phyloP scores from a whole-genome alignment of 768 basidiomycete genomes.

The Termitomyces sp. region DNA sequence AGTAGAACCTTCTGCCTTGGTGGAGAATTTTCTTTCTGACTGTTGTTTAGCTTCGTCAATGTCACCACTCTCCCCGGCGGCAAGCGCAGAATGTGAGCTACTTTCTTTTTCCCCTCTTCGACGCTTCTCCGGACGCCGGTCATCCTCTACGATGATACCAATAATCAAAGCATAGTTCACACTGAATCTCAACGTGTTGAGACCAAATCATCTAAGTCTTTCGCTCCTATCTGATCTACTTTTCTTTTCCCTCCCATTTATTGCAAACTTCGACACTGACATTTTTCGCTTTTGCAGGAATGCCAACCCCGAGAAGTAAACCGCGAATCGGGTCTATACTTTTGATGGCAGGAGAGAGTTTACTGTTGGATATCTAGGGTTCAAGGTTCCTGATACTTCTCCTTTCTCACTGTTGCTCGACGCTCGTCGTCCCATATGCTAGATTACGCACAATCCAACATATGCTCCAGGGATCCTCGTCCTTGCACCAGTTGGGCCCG shows the following conservation, averaged over 20 bases:
- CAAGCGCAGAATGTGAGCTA: slow-evolving; percentile 93
- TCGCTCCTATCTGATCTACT: slow-evolving; percentile 96
- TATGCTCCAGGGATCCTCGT: slow-evolving; percentile 12
- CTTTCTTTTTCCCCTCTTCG: background rate
- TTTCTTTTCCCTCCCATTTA: slow-evolving; percentile 6
- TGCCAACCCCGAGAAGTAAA: slow-evolving; percentile 65
- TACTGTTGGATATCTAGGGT: background rate
- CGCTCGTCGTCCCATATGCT: slow-evolving; percentile 5
- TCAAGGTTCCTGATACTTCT: background rate
- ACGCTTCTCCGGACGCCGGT: background rate
- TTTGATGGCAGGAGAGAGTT: background rate
- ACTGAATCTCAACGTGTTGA: slow-evolving; percentile 84
- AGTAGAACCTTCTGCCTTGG: background rate
- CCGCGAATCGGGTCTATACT: slow-evolving; percentile 1
- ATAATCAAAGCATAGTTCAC: slow-evolving; percentile 87
- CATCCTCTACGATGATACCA: slow-evolving; percentile 47
- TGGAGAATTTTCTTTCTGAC: slow-evolving; percentile 52
- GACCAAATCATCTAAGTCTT: slow-evolving; percentile 88
- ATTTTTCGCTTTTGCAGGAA: slow-evolving; percentile 44
- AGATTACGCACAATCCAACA: slow-evolving; percentile 18
- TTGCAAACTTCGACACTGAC: slow-evolving; percentile 14
- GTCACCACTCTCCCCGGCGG: slow-evolving; percentile 88
- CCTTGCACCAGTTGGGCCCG: slow-evolving; percentile 8
- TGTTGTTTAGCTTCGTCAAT: slow-evolving; percentile 75
- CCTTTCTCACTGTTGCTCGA: background rate